Evolutionary conservation across 179 eudicot genomes (phyloP).

Genomic region (Monotropa hypopitys): DNA sequence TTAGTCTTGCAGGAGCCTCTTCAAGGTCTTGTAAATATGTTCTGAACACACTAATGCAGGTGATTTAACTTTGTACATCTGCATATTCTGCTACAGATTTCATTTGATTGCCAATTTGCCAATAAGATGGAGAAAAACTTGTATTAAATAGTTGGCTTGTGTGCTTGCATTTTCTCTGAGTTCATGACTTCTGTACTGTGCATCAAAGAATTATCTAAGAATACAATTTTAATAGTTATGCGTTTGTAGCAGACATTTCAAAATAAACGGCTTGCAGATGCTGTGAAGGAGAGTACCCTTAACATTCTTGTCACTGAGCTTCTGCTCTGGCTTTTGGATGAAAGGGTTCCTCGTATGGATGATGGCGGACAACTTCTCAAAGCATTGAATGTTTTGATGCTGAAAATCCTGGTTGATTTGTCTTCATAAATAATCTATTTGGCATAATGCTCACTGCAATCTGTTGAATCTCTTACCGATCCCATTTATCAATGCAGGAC

Average conservation of each 20-base stretch:
- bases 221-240: neutral
- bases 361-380: constrained; percentile 91
- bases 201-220: neutral
- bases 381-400: constrained; percentile 90
- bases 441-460: neutral
- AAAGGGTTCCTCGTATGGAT: constrained; percentile 92
- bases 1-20: constrained; percentile 79
- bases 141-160: neutral
- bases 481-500: constrained; percentile 38
- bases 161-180: neutral
- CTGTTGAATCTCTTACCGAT: neutral
- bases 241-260: constrained; percentile 61
- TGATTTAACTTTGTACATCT: constrained; percentile 4
- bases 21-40: constrained; percentile 99
- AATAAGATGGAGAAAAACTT: neutral
- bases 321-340: constrained; percentile 97
- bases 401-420: constrained; percentile 64
- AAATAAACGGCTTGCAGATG: constrained; percentile 72
- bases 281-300: constrained; percentile 78
- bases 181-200: neutral
- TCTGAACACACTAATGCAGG: constrained; percentile 93
- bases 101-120: neutral
- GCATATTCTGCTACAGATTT: constrained; percentile 3
- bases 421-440: neutral
- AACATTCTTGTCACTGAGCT: constrained; percentile 77